phyloP scores from a whole-genome alignment of 805 yeast genomes.

The Cephaloascus albidus region DNA sequence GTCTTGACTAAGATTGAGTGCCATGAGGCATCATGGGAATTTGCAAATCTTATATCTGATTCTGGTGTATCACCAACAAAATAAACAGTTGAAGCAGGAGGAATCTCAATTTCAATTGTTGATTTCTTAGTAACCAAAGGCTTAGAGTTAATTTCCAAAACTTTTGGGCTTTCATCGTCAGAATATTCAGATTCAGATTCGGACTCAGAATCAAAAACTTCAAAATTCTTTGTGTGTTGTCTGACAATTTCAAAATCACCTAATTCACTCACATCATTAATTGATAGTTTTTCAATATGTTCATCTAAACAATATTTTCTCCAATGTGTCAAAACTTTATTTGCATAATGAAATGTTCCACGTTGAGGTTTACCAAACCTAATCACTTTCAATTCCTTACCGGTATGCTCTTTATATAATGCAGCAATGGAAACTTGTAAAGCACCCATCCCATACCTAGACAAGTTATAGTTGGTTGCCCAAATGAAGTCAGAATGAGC shows the following conservation, averaged over 20 bases:
- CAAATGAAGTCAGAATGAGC: conserved; percentile 90
- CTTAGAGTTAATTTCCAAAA: conserved; percentile 6
- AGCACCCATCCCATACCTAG: conserved; percentile 93
- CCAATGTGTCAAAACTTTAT: conserved; percentile 69
- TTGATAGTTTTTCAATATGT: conserved; percentile 42
- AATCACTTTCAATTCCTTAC: conserved; percentile 67
- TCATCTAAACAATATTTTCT: conserved; percentile 69
- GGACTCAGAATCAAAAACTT: conserved; percentile 16
- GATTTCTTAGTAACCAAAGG: conserved; percentile 11
- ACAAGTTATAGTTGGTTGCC: conserved; percentile 79
- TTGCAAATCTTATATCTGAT: conserved; percentile 81
- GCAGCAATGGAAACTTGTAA: conserved; percentile 84
- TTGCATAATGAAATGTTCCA: conserved; percentile 79
- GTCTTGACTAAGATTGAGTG: conserved; percentile 78
- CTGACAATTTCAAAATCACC: not conserved
- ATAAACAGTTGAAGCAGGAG: conserved; percentile 80
- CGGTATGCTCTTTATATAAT: conserved; percentile 75
- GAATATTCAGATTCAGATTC: conserved; percentile 14
- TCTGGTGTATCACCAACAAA: conserved; percentile 90
- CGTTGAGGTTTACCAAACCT: conserved; percentile 87
- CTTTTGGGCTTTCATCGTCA: conserved; percentile 10
- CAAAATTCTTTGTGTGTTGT: not conserved
- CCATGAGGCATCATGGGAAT: conserved; percentile 81
- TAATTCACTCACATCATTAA: not conserved
- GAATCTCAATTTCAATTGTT: conserved; percentile 44